Base-by-base conservation (phyloP, 495 filamentous ascomycete species). In the Thozetella sp. region DNA sequence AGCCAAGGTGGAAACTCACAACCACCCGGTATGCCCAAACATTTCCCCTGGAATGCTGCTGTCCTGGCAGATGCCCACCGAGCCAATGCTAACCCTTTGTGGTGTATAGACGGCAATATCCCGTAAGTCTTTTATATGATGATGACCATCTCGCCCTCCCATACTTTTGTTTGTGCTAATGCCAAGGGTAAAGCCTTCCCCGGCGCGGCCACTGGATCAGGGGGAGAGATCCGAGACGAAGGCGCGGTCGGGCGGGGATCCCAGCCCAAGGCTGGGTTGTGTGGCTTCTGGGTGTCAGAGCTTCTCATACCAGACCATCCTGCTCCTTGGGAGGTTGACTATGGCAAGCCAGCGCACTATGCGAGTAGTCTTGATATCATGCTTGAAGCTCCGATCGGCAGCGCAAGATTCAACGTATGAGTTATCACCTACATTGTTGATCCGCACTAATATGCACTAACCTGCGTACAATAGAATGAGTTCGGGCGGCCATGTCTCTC, bases 1-100 rank as follows among this genome's bases (percentile, higher is more conserved):
- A n/a, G 86, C 83, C 63, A 99, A 99, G 77, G 95, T 97, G 15
- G 95, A 99, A 75, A 97, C 95, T 1, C 95, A 99, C 76, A 98
- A 97, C 72, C 95, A 99, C 67, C 95, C 95, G n/a, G 43, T 48
- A 48, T 13, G 43, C n/a, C n/a, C n/a, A n/a, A n/a, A n/a, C 91
- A 2, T 57, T 23, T 48, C 43, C 43, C 43, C 4, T 48, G 43
- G 43, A 15, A 37, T 37, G 6, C 6, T 37, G 6, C 30, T 37
- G 6, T 37, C 30, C 30, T 37, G 30, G 30, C 43, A 9, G 12
- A 3, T 48, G 9, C 20, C 11, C 20, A 48, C n/a, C 4, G 11
- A 48, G 43, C n/a, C 1, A 11, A 20, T 37, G 2, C 56, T 56
- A 58, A 61, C 34, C 27, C 50, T 24, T 23, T 4, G 40, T 24